Conservation (phyloP, 768 basidiomycete species). For the Chalciporus chontae region DNA sequence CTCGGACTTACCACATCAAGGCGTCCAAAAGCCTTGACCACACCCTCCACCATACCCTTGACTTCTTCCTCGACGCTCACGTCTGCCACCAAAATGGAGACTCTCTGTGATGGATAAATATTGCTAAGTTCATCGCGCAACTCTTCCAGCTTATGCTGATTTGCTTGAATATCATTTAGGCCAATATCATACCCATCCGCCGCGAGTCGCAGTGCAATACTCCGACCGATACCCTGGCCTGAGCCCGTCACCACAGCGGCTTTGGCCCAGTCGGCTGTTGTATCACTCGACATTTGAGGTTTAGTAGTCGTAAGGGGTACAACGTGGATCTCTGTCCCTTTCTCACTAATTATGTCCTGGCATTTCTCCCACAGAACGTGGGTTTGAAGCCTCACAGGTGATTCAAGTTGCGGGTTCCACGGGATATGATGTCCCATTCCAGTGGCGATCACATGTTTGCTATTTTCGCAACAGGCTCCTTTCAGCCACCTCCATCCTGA, state of each 20-base stretch:
- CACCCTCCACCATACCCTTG: conserved; percentile 11
- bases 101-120: conserved; percentile 9
- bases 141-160: background rate
- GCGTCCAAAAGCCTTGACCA: conserved; percentile 7
- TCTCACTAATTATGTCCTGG: too few species aligned
- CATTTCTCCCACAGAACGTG: too few species aligned
- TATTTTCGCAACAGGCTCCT: too few species aligned
- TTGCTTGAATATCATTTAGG: background rate
- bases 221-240: background rate
- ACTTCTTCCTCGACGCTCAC: conserved; percentile 6
- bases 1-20: conserved; percentile 10
- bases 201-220: background rate
- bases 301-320: too few species aligned
- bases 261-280: background rate
- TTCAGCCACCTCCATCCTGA: too few species aligned
- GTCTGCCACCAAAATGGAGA: conserved; percentile 12
- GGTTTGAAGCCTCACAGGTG: too few species aligned
- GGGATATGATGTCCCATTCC: too few species aligned
- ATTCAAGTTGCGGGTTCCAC: too few species aligned
- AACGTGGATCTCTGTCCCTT: too few species aligned
- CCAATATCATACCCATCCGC: background rate
- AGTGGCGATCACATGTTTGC: too few species aligned
- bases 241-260: background rate
- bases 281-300: too few species aligned
- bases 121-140: conserved; percentile 12